Conservation (phyloP, 1,284 basidiomycete genomes). For the Thecaphora thlaspeos region DNA sequence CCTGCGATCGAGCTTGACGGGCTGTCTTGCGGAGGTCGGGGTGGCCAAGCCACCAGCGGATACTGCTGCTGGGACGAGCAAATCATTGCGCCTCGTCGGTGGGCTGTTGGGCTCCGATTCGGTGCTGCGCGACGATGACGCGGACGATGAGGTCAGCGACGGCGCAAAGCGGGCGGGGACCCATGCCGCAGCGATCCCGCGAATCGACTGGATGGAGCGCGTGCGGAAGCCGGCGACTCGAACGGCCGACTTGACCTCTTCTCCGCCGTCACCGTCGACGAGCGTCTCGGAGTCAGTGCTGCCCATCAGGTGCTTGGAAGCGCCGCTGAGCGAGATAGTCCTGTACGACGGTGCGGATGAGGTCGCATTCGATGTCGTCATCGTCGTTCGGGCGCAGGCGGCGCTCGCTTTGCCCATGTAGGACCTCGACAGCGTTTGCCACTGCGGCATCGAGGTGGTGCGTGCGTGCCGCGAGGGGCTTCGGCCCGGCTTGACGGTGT, state of each 20-base stretch:
- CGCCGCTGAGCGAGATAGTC: neutral
- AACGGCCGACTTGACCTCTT: neutral
- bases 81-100: neutral
- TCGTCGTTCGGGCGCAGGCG: no score
- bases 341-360: neutral
- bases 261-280: neutral
- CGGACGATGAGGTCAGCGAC: slow-evolving; percentile 6
- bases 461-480: no score
- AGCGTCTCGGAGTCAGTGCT: neutral
- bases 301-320: no score
- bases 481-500: neutral
- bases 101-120: neutral
- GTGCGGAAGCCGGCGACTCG: slow-evolving; percentile 22
- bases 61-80: slow-evolving; percentile 4
- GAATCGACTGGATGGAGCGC: slow-evolving; percentile 26
- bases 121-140: slow-evolving; percentile 4
- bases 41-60: no score
- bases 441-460: neutral
- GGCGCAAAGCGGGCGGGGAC: slow-evolving; percentile 21
- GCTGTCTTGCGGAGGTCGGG: slow-evolving; percentile 2
- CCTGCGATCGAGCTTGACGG: slow-evolving; percentile 28
- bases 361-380: no score
- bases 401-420: neutral
- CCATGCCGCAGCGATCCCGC: slow-evolving; percentile 24
- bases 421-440: neutral